Conservation (phyloP, 257 asterid species). For the Lithospermum erythrorhizon region DNA sequence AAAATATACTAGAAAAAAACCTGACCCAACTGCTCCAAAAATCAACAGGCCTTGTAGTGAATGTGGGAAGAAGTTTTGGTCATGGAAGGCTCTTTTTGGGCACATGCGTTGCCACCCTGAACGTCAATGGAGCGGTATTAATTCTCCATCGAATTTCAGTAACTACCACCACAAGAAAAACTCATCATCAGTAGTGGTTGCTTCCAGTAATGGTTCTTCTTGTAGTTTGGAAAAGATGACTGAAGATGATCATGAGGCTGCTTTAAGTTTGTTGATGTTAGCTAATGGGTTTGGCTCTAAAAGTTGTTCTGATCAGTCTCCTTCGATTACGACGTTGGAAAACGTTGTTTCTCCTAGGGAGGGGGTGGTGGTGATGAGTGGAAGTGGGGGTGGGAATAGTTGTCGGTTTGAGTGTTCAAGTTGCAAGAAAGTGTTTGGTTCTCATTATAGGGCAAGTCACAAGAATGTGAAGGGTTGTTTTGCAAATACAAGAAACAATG, state of each 20-base stretch:
- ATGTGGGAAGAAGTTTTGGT: slow-evolving; percentile 68
- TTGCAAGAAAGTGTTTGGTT: slow-evolving; percentile 70
- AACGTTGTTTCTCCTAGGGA: slow-evolving; percentile 11
- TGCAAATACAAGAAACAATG: slow-evolving; percentile 37
- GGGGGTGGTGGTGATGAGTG: slow-evolving; percentile 2
- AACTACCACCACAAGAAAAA: no score
- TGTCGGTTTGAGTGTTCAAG: slow-evolving; percentile 55
- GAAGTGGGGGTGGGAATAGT: neutral
- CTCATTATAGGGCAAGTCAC: slow-evolving; percentile 79
- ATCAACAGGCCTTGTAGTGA: slow-evolving; percentile 67
- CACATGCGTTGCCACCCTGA: slow-evolving; percentile 99
- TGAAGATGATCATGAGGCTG: slow-evolving; percentile 52
- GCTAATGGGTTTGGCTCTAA: slow-evolving; percentile 26
- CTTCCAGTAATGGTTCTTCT: neutral
- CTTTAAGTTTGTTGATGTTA: slow-evolving; percentile 41
- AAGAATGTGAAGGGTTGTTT: slow-evolving; percentile 76
- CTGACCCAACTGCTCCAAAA: slow-evolving; percentile 42
- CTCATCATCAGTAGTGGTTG: slow-evolving; percentile 1
- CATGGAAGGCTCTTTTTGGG: slow-evolving; percentile 86
- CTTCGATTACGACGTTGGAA: slow-evolving; percentile 9
- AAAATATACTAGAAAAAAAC: slow-evolving; percentile 23
- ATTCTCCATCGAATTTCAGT: slow-evolving; percentile 32
- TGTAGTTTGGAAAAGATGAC: slow-evolving; percentile 5
- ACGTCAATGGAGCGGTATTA: slow-evolving; percentile 83
- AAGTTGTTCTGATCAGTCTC: slow-evolving; percentile 8